These are phyloP conservation scores for Suhomyces faveliae DNA, from an alignment of 805 yeast genomes.

Conservation along the genomic window DNA sequence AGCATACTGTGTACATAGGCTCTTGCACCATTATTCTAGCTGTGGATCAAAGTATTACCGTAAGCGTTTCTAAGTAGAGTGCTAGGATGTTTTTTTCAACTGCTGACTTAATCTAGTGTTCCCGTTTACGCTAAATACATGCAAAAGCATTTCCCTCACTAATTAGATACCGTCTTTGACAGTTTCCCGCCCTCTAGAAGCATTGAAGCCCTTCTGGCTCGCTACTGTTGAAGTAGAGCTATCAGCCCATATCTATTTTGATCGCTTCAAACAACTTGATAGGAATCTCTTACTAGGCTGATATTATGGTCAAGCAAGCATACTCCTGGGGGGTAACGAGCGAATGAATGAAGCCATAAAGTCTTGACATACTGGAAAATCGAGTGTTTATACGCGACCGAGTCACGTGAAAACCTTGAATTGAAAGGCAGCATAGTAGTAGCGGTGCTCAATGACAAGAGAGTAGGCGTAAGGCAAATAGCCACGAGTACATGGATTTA, in stretches of 20 bases:
- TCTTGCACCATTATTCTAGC: neutral
- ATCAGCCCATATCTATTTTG: neutral
- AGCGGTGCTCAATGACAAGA: too few relatives aligned
- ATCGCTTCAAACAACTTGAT: neutral
- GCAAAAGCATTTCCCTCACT: neutral
- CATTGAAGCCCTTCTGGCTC: neutral
- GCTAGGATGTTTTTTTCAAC: neutral
- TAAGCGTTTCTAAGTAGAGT: neutral
- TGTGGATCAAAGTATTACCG: neutral
- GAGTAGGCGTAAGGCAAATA: too few relatives aligned
- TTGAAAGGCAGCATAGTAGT: neutral
- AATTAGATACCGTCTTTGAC: neutral
- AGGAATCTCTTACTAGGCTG: neutral
- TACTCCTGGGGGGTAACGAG: slow-evolving; percentile 1
- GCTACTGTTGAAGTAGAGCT: neutral
- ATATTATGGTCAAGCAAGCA: neutral
- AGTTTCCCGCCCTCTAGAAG: neutral
- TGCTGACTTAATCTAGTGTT: neutral
- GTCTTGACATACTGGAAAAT: neutral
- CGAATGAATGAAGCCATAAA: neutral
- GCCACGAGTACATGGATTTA: too few relatives aligned
- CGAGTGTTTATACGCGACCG: neutral
- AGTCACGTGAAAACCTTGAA: neutral
- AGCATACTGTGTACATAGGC: neutral
- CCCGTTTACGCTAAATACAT: neutral